phyloP scores from a whole-genome alignment of 768 basidiomycete genomes.

The Collybiopsis confluens region DNA sequence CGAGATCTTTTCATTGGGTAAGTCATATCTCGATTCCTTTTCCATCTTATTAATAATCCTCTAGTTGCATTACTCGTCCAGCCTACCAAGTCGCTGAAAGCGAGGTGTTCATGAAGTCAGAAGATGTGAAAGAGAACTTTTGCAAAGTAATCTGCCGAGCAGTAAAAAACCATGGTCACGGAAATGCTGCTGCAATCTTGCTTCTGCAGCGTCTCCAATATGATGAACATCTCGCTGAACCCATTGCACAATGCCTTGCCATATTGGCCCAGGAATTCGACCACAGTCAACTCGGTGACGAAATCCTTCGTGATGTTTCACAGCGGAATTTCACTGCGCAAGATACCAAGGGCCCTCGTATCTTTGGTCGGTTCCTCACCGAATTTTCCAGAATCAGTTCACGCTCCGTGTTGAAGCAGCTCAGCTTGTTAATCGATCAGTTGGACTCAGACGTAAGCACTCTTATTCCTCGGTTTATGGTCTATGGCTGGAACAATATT shows the following conservation, averaged over 20 bases:
- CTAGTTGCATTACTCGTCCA: conserved; percentile 84
- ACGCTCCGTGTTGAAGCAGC: conserved; percentile 81
- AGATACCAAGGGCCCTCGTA: conserved; percentile 83
- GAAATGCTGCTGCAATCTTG: conserved; percentile 77
- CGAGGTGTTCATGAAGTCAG: conserved; percentile 83
- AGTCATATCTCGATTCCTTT: conserved; percentile 20
- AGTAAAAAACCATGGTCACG: conserved; percentile 87
- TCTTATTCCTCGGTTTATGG: neutral
- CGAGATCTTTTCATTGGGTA: conserved; percentile 83
- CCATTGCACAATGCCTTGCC: conserved; percentile 87
- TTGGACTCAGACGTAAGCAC: conserved; percentile 84
- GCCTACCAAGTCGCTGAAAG: conserved; percentile 84
- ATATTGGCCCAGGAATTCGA: conserved; percentile 83
- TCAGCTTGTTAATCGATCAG: conserved; percentile 78
- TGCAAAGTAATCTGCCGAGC: conserved; percentile 89
- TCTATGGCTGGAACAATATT: neutral
- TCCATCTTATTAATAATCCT: neutral
- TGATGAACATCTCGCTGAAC: conserved; percentile 90
- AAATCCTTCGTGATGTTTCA: conserved; percentile 85
- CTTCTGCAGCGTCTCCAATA: conserved; percentile 93
- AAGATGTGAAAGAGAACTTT: conserved; percentile 65
- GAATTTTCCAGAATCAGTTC: conserved; percentile 78
- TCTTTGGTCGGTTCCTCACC: conserved; percentile 81
- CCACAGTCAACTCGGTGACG: conserved; percentile 84
- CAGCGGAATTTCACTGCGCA: conserved; percentile 58